These are phyloP conservation scores for Fusarium sp. DNA, from an alignment of 2,329 filamentous ascomycete species.

Conservation along the genomic window DNA sequence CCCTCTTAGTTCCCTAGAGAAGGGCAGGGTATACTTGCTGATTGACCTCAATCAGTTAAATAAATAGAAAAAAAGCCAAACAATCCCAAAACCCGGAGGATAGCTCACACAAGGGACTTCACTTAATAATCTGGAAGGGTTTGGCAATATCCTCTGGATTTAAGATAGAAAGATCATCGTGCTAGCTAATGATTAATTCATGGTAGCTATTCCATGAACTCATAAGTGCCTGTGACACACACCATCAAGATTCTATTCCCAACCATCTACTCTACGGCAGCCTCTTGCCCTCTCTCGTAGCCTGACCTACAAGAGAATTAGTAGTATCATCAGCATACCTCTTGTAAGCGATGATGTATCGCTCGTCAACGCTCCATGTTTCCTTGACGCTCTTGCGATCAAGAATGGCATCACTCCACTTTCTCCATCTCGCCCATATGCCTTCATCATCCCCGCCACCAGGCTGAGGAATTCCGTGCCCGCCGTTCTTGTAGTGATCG, in stretches of 20 bases:
- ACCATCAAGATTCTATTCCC: not conserved
- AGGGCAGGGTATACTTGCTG: too few relatives aligned
- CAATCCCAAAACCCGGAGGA: too few relatives aligned
- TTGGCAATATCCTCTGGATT: not conserved
- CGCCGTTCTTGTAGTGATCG: conserved; percentile 76
- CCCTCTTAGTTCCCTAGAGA: too few relatives aligned
- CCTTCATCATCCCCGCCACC: conserved; percentile 68
- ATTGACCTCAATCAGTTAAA: too few relatives aligned
- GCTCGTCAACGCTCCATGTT: conserved; percentile 74
- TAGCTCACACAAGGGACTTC: too few relatives aligned
- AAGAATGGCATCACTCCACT: conserved; percentile 70
- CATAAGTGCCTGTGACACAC: not conserved
- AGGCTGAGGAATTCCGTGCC: conserved; percentile 59
- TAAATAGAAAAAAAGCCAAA: too few relatives aligned
- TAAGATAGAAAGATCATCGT: not conserved
- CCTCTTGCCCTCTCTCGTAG: conserved; percentile 69
- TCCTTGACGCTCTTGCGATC: conserved; percentile 70
- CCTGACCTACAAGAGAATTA: conserved; percentile 69
- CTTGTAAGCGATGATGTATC: conserved; percentile 76
- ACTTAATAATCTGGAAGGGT: too few relatives aligned
- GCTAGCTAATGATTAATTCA: not conserved
- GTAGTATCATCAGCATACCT: conserved; percentile 74
- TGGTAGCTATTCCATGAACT: not conserved
- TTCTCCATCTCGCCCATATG: conserved; percentile 73
- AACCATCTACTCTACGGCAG: conserved; percentile 57